A percentile compares a stretch with the other conserved stretches of the same genome.
Conservation (phyloP, 2,329 filamentous ascomycete species). For the Rhinocladiella similis region DNA sequence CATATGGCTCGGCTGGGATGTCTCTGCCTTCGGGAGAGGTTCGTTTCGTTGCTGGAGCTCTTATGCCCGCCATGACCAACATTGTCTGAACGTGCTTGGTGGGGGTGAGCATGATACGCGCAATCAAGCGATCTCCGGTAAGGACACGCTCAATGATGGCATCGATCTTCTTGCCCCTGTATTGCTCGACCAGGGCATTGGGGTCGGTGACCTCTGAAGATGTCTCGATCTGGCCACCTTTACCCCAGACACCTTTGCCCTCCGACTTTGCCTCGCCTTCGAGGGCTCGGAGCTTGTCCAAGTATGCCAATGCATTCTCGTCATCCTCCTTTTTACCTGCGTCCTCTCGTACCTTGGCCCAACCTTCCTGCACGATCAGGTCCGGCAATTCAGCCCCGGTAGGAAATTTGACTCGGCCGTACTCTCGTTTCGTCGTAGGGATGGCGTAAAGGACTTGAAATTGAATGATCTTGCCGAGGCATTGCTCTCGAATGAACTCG, state of each 20-base stretch:
- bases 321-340: conserved; percentile 88
- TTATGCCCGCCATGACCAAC: conserved; percentile 83
- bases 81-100: conserved; percentile 87
- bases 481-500: conserved; percentile 81
- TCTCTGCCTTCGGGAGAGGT: conserved; percentile 75
- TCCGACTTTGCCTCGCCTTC: conserved; percentile 78
- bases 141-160: conserved; percentile 88
- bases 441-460: conserved; percentile 87
- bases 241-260: conserved; percentile 77
- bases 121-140: conserved; percentile 84
- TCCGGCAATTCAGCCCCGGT: conserved; percentile 79
- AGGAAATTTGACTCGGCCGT: conserved; percentile 75
- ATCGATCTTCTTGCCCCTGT: conserved; percentile 83
- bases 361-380: conserved; percentile 80
- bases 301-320: conserved; percentile 66
- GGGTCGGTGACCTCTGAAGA: conserved; percentile 78
- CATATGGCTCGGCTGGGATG: conserved; percentile 83
- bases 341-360: conserved; percentile 91
- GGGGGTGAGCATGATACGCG: conserved; percentile 76
- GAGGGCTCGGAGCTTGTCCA: conserved; percentile 75
- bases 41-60: conserved; percentile 85
- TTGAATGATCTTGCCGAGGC: conserved; percentile 82
- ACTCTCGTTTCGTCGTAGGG: conserved; percentile 71
- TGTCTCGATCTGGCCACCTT: conserved; percentile 67
- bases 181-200: conserved; percentile 72